Conservation (phyloP, 1,139 yeast genomes). For the Kurtzmaniella quercitrusa region DNA sequence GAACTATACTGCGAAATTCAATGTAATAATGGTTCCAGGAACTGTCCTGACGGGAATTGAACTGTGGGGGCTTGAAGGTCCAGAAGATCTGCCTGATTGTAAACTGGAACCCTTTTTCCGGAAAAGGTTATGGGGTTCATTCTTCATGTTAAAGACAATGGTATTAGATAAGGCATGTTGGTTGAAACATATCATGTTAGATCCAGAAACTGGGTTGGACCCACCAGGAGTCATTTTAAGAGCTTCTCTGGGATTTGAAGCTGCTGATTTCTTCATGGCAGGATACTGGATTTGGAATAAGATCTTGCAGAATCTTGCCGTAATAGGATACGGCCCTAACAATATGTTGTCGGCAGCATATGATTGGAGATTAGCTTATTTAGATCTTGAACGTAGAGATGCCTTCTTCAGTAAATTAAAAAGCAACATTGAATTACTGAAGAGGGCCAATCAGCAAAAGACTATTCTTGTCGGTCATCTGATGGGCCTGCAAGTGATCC, state of each 20-base stretch:
- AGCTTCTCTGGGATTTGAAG: conserved; percentile 95
- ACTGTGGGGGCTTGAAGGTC: conserved; percentile 68
- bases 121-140: conserved; percentile 93
- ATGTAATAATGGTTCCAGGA: conserved; percentile 93
- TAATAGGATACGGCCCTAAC: conserved; percentile 88
- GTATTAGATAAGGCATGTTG: conserved; percentile 87
- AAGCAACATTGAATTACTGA: conserved; percentile 58
- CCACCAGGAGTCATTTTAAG: conserved; percentile 77
- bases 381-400: conserved; percentile 84
- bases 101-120: conserved; percentile 83
- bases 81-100: conserved; percentile 41
- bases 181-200: conserved; percentile 86
- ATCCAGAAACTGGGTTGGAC: conserved; percentile 87
- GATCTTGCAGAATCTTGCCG: conserved; percentile 86
- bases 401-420: conserved; percentile 77
- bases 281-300: conserved; percentile 99
- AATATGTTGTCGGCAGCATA: conserved; percentile 88
- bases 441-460: conserved; percentile 57
- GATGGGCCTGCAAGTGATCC: conserved; percentile 91
- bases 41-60: conserved; percentile 94
- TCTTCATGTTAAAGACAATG: conserved; percentile 92
- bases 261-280: conserved; percentile 93
- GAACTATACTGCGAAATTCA: conserved; percentile 55
- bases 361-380: conserved; percentile 91
- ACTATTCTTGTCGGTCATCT: conserved; percentile 85